Base-by-base conservation (phyloP, 768 basidiomycete genomes). In the Psilocybe tampanensis region DNA sequence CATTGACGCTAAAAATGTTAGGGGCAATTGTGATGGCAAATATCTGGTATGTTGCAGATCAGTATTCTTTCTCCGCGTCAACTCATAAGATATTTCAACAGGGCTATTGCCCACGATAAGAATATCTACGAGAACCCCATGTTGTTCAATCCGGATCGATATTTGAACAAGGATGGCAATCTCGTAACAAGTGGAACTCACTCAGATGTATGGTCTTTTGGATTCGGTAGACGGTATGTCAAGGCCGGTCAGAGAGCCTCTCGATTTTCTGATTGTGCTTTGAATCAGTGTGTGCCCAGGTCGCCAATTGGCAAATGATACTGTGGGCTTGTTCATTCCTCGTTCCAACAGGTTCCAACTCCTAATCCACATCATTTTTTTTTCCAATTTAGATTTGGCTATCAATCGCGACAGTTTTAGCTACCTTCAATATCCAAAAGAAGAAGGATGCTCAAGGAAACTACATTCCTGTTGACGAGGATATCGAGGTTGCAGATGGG, bases 371-470 rank as follows among this genome's bases (percentile, higher is more conserved):
- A 34, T 36, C 2, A 24, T 11, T 9, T n/a, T 39, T 3, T n/a
- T 2, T 23, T n/a, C 12, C 9, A 23, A 24, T n/a, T 8, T 18
- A 52, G 50, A 24, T 52, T 8, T 52, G 50, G 50, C 22, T 73
- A 9, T 52, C 65, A 13, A 66, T 70, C 36, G 69, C 66, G 2
- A 58, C 62, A 11, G 58, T 67, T 2, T 59, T 74, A 21, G 62
- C 68, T 6, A 61, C 64, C 9, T 73, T 73, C 65, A 59, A 66
- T 22, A 66, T 74, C 29, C 44, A 51, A 29, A 70, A 66, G 54
- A 63, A 67, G 3, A 66, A 64, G 34, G 70, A 72, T 50, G 58
- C 43, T 1, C 43, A 66, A 17, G 66, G 69, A 44, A 59, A 66
- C 18, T 60, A 63, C 26, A 66, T 69, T n/a, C 62, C 66, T 18